phyloP scores from a whole-genome alignment of 2,329 filamentous ascomycete species.

The Capronia coronata region DNA sequence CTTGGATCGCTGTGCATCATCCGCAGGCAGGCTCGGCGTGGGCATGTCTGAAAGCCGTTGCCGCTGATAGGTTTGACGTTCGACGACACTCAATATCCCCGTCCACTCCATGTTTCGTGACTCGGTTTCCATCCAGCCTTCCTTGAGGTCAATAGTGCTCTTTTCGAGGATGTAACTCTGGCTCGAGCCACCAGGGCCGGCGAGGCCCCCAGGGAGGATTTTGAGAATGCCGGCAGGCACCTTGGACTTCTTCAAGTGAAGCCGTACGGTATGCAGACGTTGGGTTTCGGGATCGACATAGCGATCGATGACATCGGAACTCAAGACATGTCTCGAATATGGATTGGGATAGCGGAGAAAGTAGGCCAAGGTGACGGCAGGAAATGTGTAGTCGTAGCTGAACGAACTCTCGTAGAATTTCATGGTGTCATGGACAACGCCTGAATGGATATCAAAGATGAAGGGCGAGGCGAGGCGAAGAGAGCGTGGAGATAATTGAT shows the following conservation, averaged over 20 bases:
- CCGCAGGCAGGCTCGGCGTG: background rate
- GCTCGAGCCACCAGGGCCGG: conserved; percentile 52
- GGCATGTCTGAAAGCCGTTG: conserved; percentile 29
- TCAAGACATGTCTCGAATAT: conserved; percentile 59
- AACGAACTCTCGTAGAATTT: conserved; percentile 51
- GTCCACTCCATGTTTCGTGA: conserved; percentile 61
- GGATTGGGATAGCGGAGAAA: conserved; percentile 64
- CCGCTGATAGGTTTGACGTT: conserved; percentile 53
- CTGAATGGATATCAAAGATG: no score
- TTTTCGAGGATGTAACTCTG: conserved; percentile 60
- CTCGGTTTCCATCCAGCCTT: conserved; percentile 62
- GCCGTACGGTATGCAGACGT: conserved; percentile 54
- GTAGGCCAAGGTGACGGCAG: conserved; percentile 60
- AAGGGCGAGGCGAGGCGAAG: no score
- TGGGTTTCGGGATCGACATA: conserved; percentile 55
- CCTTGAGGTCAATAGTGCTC: conserved; percentile 54
- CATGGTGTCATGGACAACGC: conserved; percentile 38
- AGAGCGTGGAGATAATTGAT: no score
- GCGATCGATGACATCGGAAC: conserved; percentile 60
- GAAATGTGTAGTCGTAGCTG: conserved; percentile 59
- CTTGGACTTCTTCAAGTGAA: conserved; percentile 59
- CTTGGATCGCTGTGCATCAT: conserved; percentile 15
- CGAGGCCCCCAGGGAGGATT: conserved; percentile 53
- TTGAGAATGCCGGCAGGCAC: conserved; percentile 56
- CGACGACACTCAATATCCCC: conserved; percentile 57